Evolutionary conservation across 768 basidiomycete genomes (phyloP).

Genomic region (Butyriboletus loyo): DNA sequence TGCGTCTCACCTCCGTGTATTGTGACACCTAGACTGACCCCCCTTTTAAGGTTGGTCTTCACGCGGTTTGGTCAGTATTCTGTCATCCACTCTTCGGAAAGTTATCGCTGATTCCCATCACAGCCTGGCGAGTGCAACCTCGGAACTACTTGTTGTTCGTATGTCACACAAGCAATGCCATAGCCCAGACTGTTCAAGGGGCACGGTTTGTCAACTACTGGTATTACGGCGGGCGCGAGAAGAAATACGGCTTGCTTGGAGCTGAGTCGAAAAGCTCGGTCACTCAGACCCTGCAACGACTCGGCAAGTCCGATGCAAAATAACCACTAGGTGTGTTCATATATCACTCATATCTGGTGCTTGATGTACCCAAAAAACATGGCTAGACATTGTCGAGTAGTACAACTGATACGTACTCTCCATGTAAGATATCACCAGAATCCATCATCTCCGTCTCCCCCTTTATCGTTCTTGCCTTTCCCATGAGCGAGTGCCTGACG

Average conservation of each 20-base stretch:
- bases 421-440: constrained; percentile 59
- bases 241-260: constrained; percentile 45
- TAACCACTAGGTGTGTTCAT: constrained; percentile 4
- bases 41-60: constrained; percentile 62
- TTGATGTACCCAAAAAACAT: neutral
- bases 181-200: constrained; percentile 83
- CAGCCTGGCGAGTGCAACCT: constrained; percentile 94
- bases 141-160: constrained; percentile 95
- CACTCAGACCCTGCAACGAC: constrained; percentile 47
- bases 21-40: constrained; percentile 9
- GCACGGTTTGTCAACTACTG: constrained; percentile 87
- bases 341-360: neutral
- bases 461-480: constrained; percentile 63
- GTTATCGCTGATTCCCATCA: constrained; percentile 4
- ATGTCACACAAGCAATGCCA: constrained; percentile 88
- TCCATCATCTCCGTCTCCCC: constrained; percentile 64
- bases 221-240: constrained; percentile 84
- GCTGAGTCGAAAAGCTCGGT: constrained; percentile 40
- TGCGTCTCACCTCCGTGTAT: constrained; percentile 44
- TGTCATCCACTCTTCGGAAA: neutral
- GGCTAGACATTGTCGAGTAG: constrained; percentile 13
- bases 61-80: constrained; percentile 79
- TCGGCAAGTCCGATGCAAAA: constrained; percentile 30
- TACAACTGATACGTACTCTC: constrained; percentile 8
- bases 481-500: constrained; percentile 80